Evolutionary conservation across 2,329 filamentous ascomycete genomes (phyloP), one percentile per base, ranked within the genome.

Genomic region (Ophiocordyceps robertsii): DNA sequence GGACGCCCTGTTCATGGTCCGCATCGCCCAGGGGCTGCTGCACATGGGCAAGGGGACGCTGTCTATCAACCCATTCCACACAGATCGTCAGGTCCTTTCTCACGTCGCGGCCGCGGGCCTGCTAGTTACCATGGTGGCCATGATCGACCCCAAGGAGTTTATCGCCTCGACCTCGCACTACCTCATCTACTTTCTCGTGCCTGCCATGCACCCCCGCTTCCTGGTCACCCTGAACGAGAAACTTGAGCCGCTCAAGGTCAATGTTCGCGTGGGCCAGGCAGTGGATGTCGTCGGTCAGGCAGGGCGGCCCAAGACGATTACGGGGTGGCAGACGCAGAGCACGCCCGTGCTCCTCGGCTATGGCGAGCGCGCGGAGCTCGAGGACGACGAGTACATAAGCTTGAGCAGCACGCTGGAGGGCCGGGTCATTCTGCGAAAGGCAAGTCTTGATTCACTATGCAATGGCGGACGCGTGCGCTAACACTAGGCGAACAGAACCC

Each of bases 41-140:
- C 93, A 98, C 70, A 96, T 96, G 89, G 93, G 93, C 68, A 98
- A 98, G 72, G 92, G 93, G 53, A 96, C 92, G 4, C 77, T 98
- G 58, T 85, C 88, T 3, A 75, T 96, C 56, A 96, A 86, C 64
- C 92, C 92, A n/a, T 98, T 98, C 82, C 92, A 98, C 70, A 95
- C 90, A 16, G 93, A 98, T 60, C 84, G 93, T 45, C 88, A 95
- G 64, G 86, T 98, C 21, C 76, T 98, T 43, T 98, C 92, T 3
- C 79, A 85, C 47, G 93, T 98, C 31, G 82, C 89, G 21, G 82
- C 90, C 24, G 87, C 88, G 14, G 90, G 92, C 53, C 73, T 98
- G 38, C 75, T 98, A 44, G 83, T 90, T 12, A 89, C 95, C 24
- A 75, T 95, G 37, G 80, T 98, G 39, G 85, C 90, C 49, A 81